phyloP scores from a whole-genome alignment of 2,329 filamentous ascomycete genomes.

The Lasiodiplodia citricola region DNA sequence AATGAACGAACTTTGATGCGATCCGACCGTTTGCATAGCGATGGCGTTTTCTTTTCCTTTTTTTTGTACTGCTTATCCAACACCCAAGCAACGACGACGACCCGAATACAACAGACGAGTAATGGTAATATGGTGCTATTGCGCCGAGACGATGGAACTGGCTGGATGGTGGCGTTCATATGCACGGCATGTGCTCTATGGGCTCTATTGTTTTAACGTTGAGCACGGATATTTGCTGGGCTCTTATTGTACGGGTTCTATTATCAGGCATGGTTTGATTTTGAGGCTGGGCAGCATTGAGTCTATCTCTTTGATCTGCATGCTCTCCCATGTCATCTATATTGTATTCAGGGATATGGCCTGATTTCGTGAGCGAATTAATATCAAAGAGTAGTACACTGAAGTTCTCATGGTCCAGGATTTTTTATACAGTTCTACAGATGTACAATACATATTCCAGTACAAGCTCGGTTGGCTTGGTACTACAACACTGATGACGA shows the following conservation, averaged over 20 bases:
- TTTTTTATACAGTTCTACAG: not conserved
- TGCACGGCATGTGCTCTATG: not conserved
- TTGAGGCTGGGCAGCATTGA: not conserved
- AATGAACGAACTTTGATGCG: not conserved
- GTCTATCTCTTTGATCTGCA: not conserved
- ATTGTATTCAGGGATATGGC: not conserved
- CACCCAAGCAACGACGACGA: not conserved
- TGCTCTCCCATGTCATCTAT: not conserved
- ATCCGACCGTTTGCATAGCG: conserved; percentile 7
- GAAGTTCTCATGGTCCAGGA: not conserved
- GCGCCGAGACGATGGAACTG: not conserved
- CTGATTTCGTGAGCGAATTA: not conserved
- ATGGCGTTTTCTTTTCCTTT: not conserved
- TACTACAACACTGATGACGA: no score
- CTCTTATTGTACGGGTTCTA: not conserved
- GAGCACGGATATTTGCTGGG: not conserved
- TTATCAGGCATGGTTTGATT: not conserved
- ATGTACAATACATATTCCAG: not conserved
- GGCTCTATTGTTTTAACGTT: not conserved
- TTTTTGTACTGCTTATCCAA: not conserved
- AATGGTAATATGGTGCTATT: not conserved
- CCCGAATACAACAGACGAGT: not conserved
- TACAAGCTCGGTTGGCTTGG: not conserved
- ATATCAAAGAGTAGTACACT: not conserved
- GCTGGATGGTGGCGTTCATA: not conserved